Evolutionary conservation across 2,329 filamentous ascomycete genomes (phyloP).

Genomic region (Pleomassaria siparia): DNA sequence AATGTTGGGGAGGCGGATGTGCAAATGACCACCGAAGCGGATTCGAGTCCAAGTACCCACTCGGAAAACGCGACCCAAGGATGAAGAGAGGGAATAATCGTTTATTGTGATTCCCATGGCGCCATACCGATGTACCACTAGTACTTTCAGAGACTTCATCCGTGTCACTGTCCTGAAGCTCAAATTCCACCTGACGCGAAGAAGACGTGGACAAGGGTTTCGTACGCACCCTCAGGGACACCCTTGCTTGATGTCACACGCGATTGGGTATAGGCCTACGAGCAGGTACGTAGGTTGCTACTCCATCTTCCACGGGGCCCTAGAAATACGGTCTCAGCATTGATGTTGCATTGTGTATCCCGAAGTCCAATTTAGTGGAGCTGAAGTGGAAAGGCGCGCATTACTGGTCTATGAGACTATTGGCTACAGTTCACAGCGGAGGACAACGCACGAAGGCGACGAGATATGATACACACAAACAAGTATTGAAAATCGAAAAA

Average conservation of each 20-base stretch:
- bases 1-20: slow-evolving; percentile 3
- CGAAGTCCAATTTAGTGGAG: background rate
- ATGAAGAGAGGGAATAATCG: too few species aligned
- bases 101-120: background rate
- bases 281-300: background rate
- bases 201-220: background rate
- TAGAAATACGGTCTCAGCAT: background rate
- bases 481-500: background rate
- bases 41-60: slow-evolving; percentile 1
- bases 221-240: background rate
- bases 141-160: background rate
- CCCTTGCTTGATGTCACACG: background rate
- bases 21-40: slow-evolving; percentile 3
- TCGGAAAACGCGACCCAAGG: slow-evolving; percentile 8
- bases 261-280: background rate
- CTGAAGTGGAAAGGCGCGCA: background rate
- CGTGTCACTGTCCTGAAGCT: too few species aligned
- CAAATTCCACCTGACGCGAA: background rate
- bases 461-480: background rate
- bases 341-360: background rate
- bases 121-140: background rate
- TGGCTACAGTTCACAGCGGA: background rate
- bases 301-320: background rate
- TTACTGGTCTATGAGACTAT: background rate
- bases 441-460: background rate